Evolutionary conservation across 2,329 filamentous ascomycete species (phyloP).

Genomic region (Shiraia sp.): DNA sequence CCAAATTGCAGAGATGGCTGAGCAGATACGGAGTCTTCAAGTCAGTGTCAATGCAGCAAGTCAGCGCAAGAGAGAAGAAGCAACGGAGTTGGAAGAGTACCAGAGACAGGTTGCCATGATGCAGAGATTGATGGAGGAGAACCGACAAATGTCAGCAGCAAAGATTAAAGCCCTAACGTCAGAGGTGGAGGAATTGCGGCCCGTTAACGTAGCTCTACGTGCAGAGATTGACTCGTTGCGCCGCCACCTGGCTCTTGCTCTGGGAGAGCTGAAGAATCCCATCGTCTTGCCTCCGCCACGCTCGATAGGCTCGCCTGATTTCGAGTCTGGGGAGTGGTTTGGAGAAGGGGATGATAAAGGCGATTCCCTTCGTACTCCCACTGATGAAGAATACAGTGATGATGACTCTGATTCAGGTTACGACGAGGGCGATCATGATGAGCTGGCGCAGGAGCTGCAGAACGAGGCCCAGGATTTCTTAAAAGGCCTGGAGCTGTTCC

Average conservation of each 20-base stretch:
- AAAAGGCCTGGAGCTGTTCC: conserved; percentile 77
- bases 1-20: conserved; percentile 91
- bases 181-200: conserved; percentile 54
- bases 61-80: conserved; percentile 75
- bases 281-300: conserved; percentile 64
- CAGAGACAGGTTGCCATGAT: conserved; percentile 86
- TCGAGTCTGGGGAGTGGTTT: conserved; percentile 39
- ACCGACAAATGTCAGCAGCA: conserved; percentile 83
- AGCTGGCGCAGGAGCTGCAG: conserved; percentile 68
- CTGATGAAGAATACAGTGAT: conserved; percentile 42
- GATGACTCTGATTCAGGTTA: conserved; percentile 55
- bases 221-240: conserved; percentile 82
- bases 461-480: conserved; percentile 84
- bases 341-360: conserved; percentile 32
- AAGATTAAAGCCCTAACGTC: conserved; percentile 81
- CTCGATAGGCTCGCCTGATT: conserved; percentile 28
- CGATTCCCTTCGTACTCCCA: conserved; percentile 20
- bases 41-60: conserved; percentile 65
- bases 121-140: conserved; percentile 96
- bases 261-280: conserved; percentile 86
- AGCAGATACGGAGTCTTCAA: conserved; percentile 87
- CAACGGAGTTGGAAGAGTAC: conserved; percentile 90
- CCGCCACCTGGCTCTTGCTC: conserved; percentile 82
- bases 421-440: conserved; percentile 62
- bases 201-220: conserved; percentile 61